Conservation (phyloP, 1,139 yeast genomes). For the Debaryomyces sp. region DNA sequence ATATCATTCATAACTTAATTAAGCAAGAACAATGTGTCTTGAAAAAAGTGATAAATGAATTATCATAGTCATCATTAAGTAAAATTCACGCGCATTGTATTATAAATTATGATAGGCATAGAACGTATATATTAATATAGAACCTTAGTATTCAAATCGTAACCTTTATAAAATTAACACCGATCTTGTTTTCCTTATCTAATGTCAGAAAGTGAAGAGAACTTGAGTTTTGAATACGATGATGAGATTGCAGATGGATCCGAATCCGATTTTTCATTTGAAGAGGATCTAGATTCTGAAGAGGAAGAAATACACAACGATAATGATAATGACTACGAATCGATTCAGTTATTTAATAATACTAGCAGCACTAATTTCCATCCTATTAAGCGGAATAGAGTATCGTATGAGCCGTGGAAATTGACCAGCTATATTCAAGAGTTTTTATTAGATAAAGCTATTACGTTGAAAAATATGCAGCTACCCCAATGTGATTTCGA, state of each 20-base stretch:
- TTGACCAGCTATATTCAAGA: constrained; percentile 26
- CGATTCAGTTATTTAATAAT: constrained; percentile 11
- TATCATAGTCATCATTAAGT: background rate
- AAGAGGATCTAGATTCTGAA: constrained; percentile 11
- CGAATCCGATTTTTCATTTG: constrained; percentile 17
- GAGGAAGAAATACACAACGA: constrained; percentile 7
- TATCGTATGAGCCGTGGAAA: constrained; percentile 33
- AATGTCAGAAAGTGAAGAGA: constrained; percentile 22
- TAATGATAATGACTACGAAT: constrained; percentile 12
- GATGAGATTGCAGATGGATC: constrained; percentile 18
- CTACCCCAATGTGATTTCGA: constrained; percentile 38
- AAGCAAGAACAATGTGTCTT: constrained; percentile 21
- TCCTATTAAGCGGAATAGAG: constrained; percentile 20
- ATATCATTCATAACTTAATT: constrained; percentile 16
- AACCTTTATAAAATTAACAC: background rate
- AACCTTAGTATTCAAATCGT: background rate
- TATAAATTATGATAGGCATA: background rate
- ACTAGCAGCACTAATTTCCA: constrained; percentile 26
- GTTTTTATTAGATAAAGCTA: constrained; percentile 21
- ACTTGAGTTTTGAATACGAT: constrained; percentile 23
- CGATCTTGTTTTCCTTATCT: background rate
- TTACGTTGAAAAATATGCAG: constrained; percentile 23
- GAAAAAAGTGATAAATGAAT: constrained; percentile 9
- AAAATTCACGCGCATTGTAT: constrained; percentile 1
- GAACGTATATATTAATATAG: background rate